phyloP scores from a whole-genome alignment of 352 stramenopile species.

The Labyrinthula sp. region DNA sequence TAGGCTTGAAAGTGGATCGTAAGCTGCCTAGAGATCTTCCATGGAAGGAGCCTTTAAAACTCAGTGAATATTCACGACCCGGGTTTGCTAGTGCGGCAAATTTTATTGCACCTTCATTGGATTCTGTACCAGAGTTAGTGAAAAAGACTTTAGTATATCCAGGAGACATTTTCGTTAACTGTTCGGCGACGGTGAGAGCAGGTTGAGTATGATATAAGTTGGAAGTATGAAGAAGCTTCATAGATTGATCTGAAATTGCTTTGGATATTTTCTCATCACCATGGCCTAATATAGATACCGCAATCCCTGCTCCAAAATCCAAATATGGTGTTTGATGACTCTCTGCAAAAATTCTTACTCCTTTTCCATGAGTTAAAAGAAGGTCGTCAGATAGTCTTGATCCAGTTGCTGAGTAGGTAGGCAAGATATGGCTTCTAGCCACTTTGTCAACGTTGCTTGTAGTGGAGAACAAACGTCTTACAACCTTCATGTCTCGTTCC shows the following conservation, averaged over 20 bases:
- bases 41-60: conserved; percentile 60
- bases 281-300: conserved; percentile 59
- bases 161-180: conserved; percentile 75
- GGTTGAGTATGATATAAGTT: conserved; percentile 89
- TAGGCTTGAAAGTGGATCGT: conserved; percentile 60
- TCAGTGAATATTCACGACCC: conserved; percentile 45
- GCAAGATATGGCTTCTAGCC: too few species aligned
- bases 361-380: too few species aligned
- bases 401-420: too few species aligned
- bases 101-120: conserved; percentile 60
- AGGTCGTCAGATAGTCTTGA: too few species aligned
- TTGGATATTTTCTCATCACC: conserved; percentile 38
- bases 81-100: conserved; percentile 39
- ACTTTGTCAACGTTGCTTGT: too few species aligned
- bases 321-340: too few species aligned
- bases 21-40: conserved; percentile 49
- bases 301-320: conserved; percentile 81
- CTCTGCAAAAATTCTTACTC: too few species aligned
- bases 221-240: conserved; percentile 71
- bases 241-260: conserved; percentile 47
- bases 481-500: too few species aligned
- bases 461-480: too few species aligned
- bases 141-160: conserved; percentile 91
- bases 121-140: conserved; percentile 79
- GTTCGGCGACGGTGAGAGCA: conserved; percentile 71